Base-by-base conservation (phyloP, 1,139 yeast species). In the Magnusiomyces suaveolens region DNA sequence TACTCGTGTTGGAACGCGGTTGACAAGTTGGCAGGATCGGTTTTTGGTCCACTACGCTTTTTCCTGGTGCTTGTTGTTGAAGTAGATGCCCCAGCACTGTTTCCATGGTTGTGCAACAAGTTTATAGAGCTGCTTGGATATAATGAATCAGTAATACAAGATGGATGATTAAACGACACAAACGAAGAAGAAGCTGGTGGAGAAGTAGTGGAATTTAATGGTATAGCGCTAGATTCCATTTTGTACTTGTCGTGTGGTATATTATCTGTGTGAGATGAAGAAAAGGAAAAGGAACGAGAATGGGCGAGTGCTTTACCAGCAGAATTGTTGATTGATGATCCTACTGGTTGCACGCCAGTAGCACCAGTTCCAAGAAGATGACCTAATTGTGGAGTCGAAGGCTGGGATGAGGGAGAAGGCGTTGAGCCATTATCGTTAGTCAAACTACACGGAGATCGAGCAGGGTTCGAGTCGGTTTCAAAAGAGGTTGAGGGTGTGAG, bases 101-200 rank as follows among this genome's bases (percentile, higher is more conserved):
- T 14, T 10, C 18, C 16, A 24, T n/a, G 23, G 53, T 41, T 21
- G 54, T 38, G 46, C 25, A 56, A 41, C 33, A 54, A 32, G 25
- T 39, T 48, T 14, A n/a, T n/a, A n/a, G n/a, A 52, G 36, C 54
- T 55, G 43, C 44, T 50, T 24, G 58, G 53, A 38, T 60, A 54
- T 21, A 59, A 51, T 25, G 60, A 60, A 46, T 60, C 63, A n/a
- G 63, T 60, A 10, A 60, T 60, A 10, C 58, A 57, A 20, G 60
- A 57, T 25, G 44, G 44, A 3, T 18, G 44, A 25, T n/a, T 29
- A 12, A n/a, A 12, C 12, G 33, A 29, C 33, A 29, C 12, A 12
- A 29, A 29, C 12, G 33, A 29, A 29, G 33, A 29, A 12, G 33
- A 12, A 29, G 33, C 12, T 12, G 33, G 12, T 29, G 33, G 6